Evolutionary conservation across 495 filamentous ascomycete genomes (phyloP).

Genomic region (Penicillium crystallinum): DNA sequence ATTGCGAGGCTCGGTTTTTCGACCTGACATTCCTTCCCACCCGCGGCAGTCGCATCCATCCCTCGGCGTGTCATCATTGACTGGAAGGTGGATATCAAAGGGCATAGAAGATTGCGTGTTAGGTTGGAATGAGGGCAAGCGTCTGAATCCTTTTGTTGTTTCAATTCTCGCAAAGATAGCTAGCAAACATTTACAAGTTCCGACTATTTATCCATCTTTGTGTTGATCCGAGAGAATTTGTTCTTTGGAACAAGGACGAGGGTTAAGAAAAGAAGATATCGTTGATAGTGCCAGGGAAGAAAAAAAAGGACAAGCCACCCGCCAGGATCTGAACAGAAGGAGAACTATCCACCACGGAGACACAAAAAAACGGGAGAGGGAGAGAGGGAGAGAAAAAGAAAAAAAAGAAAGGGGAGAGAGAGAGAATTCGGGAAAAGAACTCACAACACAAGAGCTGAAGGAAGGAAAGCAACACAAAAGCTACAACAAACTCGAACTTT

Average conservation of each 20-base stretch:
- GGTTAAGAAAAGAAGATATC: constrained; percentile 27
- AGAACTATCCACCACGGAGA: constrained; percentile 7
- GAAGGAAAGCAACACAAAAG: too few relatives aligned
- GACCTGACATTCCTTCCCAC: constrained; percentile 2
- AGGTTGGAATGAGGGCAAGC: constrained; percentile 23
- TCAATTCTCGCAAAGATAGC: constrained; percentile 43
- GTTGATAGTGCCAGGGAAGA: constrained; percentile 20
- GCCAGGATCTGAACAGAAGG: constrained; percentile 7
- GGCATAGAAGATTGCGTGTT: constrained; percentile 18
- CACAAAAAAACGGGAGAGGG: constrained; percentile 13
- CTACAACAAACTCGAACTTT: not conserved
- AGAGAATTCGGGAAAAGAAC: too few relatives aligned
- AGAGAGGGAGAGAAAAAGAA: constrained; percentile 15
- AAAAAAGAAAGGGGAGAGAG: constrained; percentile 12
- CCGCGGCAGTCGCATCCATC: constrained; percentile 1
- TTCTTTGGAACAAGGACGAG: constrained; percentile 26
- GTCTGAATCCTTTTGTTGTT: constrained; percentile 34
- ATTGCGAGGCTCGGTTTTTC: not conserved
- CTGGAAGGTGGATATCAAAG: constrained; percentile 19
- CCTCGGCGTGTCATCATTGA: constrained; percentile 3
- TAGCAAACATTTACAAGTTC: constrained; percentile 51
- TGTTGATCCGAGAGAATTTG: constrained; percentile 28
- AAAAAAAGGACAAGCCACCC: constrained; percentile 7
- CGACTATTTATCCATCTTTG: constrained; percentile 40
- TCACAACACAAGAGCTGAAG: too few relatives aligned